Evolutionary conservation across 2,329 filamentous ascomycete genomes (phyloP), one percentile per base, ranked within the genome.

Genomic region (Alternaria ethzedia): DNA sequence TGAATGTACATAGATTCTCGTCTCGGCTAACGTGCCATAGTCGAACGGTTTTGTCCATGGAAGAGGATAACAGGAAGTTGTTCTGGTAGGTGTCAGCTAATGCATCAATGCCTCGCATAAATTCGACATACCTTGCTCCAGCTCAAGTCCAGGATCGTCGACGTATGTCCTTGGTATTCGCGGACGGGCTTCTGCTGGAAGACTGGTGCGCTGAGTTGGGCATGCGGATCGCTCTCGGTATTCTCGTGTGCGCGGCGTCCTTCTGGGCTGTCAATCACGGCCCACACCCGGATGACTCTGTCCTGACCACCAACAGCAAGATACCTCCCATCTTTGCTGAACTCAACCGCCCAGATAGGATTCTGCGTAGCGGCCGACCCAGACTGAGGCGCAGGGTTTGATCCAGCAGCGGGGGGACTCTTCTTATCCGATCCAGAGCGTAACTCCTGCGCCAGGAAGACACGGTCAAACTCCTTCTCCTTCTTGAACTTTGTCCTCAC

Each of bases 11-110:
- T 1, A 99, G 84, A 73, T 94, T 97, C 74, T 98, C 94, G 4
- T 86, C 81, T 56, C 95, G 87, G 75, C 88, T 95, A 66, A 96
- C 86, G 80, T 99, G 96, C 95, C 96, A 99, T 51, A 99, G 81
- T 13, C 93, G 88, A 12, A 99, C 96, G 0, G 94, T 97, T 83
- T 97, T 97, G 78, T 99, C 96, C 94, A 98, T 97, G 0, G 94
- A 97, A 0, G 94, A 96, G 4, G 95, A 97, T 15, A 99, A 85
- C 26, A 99, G 81, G 71, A 99, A 99, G 78, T 97, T 97, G 81
- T 99, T 99, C 85, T 87, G 46, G 3, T 10, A 6, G 0, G 13
- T 32, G 49, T 66, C 30, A 61, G 58, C 44, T 41, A 5, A 15
- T 25, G 28, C n/a, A 13, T 12, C 2, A 9, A 10, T 2, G 23